Evolutionary conservation across 139 green algal genomes (phyloP).

Genomic region (Astrephomene gubernaculifera): DNA sequence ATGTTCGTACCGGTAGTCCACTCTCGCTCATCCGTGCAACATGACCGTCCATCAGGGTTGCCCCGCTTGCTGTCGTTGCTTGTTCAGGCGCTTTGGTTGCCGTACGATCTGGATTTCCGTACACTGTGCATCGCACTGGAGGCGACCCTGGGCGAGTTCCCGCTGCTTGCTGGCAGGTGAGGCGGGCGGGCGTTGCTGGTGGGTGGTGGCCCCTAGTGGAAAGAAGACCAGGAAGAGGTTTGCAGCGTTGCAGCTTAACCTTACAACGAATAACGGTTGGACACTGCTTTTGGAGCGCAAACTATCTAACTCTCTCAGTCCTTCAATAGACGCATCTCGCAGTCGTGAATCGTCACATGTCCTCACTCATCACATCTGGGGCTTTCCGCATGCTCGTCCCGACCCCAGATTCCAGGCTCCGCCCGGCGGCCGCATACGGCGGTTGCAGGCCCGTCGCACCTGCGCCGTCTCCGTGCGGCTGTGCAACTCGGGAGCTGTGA

Average conservation of each 20-base stretch:
- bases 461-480: constrained; percentile 8
- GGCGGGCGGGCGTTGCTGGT: background rate
- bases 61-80: background rate
- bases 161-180: constrained; percentile 34
- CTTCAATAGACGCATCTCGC: background rate
- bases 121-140: constrained; percentile 5
- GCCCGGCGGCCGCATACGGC: background rate
- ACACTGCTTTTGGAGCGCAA: background rate
- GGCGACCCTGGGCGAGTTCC: constrained; percentile 23
- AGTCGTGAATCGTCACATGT: no score
- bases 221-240: background rate
- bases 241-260: background rate
- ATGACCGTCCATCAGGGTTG: background rate
- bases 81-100: constrained; percentile 11
- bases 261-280: background rate
- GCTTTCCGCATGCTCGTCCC: background rate
- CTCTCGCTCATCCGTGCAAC: background rate
- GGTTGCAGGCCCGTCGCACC: background rate
- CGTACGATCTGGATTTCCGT: constrained; percentile 6
- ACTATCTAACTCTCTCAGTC: background rate
- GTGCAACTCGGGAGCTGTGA: background rate
- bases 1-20: no score
- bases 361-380: background rate
- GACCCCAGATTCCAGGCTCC: background rate
- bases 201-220: background rate